Evolutionary conservation across 306 rosid genomes (phyloP), one percentile per base, ranked within the genome.

Genomic region (Quercus dentata): DNA sequence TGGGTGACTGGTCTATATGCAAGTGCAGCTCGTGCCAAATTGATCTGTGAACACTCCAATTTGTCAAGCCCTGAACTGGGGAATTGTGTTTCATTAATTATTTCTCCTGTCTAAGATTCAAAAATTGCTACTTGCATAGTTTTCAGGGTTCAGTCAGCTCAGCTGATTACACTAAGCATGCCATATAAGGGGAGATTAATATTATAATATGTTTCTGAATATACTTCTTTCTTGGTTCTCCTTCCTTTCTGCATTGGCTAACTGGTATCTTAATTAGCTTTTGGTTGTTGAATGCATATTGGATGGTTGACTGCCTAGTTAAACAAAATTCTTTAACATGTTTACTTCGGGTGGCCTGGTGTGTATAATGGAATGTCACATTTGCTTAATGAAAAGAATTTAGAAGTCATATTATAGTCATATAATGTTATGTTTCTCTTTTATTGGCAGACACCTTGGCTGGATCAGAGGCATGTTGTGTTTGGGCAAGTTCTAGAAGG

Each of bases 401-500:
- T 21, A 70, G 46, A 76, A 30, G 57, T 65, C 72, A 25, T 68
- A 11, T 74, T 27, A 20, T 69, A 69, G 63, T 73, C 52, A n/a
- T 76, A 64, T 58, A 56, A 71, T 76, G 58, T 51, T 71, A 5
- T 52, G 58, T 63, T 31, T 73, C 46, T 65, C 20, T 82, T 68
- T 28, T 87, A 78, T 63, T 85, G 83, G 62, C 94, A 95, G 99
- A 92, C 99, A 3, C 97, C 90, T 8, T 95, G 99, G 99, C 82
- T 95, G 83, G 97, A 95, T 76, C 89, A 90, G 85, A 86, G 97
- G 88, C 99, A 95, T 77, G 99, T 95, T 10, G 99, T 92, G 71
- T 92, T 95, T 81, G 99, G 99, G 79, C 97, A 95, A 95, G 99
- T 95, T 78, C 79, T 95, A 91, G 99, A 95, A 89, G 99, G 97